Evolutionary conservation across 768 basidiomycete genomes (phyloP).

Genomic region (Suillus sp.): DNA sequence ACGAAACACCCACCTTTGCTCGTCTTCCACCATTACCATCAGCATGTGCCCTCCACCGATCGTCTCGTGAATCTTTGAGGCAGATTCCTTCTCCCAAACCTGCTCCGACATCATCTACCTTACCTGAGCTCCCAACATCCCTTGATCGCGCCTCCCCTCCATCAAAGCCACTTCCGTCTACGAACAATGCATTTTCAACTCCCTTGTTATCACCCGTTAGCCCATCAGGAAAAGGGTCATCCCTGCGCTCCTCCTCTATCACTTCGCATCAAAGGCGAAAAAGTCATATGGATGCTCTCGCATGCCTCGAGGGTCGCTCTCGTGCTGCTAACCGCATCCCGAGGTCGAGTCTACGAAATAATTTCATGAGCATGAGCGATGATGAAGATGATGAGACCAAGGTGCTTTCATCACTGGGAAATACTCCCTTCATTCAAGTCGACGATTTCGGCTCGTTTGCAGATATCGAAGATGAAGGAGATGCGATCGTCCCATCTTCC

Average conservation of each 20-base stretch:
- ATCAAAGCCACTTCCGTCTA: constrained; percentile 9
- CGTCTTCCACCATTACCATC: constrained; percentile 18
- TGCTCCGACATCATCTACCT: constrained; percentile 47
- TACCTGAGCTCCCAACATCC: constrained; percentile 41
- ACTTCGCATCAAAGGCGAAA: constrained; percentile 47
- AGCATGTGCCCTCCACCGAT: constrained; percentile 26
- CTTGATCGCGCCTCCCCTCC: neutral
- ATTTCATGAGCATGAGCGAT: constrained; percentile 72
- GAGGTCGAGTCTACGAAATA: constrained; percentile 32
- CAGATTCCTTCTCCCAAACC: constrained; percentile 63
- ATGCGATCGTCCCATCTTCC: constrained; percentile 25
- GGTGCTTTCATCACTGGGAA: constrained; percentile 11
- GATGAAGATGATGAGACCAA: constrained; percentile 52
- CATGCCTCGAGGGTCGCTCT: constrained; percentile 60
- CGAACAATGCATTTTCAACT: constrained; percentile 25
- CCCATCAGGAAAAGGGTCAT: constrained; percentile 21
- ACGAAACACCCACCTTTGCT: constrained; percentile 24
- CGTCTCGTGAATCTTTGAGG: constrained; percentile 46
- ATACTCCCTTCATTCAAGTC: constrained; percentile 17
- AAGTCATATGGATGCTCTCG: constrained; percentile 63
- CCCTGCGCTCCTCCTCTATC: constrained; percentile 37
- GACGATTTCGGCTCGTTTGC: constrained; percentile 31
- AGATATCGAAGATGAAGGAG: constrained; percentile 36
- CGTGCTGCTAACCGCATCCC: constrained; percentile 25
- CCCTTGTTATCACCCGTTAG: constrained; percentile 18